These are phyloP conservation scores for Rosa rugosa DNA, from an alignment of 306 rosid genomes.

Conservation along the genomic window DNA sequence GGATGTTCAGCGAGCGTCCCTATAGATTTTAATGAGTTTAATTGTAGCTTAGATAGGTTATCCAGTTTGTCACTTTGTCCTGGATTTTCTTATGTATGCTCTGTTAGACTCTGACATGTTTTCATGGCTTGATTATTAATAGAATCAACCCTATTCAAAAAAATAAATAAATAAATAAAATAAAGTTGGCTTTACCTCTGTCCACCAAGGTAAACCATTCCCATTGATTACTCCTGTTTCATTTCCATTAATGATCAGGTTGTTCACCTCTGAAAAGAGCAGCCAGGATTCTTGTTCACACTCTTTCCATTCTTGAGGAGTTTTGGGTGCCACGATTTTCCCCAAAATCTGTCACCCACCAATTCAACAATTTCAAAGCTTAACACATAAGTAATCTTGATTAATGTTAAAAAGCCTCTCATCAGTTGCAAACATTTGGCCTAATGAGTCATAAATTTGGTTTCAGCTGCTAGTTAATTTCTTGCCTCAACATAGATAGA, in stretches of 20 bases:
- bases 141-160: too few species aligned
- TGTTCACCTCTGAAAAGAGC: background rate
- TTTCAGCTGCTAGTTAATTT: background rate
- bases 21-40: too few species aligned
- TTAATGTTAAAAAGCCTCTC: background rate
- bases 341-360: slow-evolving; percentile 9
- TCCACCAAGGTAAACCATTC: slow-evolving; percentile 12
- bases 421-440: background rate
- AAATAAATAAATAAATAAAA: too few species aligned
- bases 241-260: slow-evolving; percentile 11
- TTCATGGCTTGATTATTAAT: too few species aligned
- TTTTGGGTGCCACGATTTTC: slow-evolving; percentile 1
- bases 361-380: background rate
- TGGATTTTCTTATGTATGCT: too few species aligned
- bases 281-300: background rate
- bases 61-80: too few species aligned
- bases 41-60: too few species aligned
- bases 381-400: background rate
- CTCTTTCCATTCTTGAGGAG: background rate
- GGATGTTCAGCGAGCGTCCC: too few species aligned
- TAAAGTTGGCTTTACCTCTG: too few species aligned
- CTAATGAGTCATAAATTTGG: too few species aligned
- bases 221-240: slow-evolving; percentile 21
- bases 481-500: slow-evolving; percentile 7
- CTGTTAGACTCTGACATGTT: too few species aligned